phyloP scores from a whole-genome alignment of 2,329 filamentous ascomycete genomes.

The Trichoderma gracile region DNA sequence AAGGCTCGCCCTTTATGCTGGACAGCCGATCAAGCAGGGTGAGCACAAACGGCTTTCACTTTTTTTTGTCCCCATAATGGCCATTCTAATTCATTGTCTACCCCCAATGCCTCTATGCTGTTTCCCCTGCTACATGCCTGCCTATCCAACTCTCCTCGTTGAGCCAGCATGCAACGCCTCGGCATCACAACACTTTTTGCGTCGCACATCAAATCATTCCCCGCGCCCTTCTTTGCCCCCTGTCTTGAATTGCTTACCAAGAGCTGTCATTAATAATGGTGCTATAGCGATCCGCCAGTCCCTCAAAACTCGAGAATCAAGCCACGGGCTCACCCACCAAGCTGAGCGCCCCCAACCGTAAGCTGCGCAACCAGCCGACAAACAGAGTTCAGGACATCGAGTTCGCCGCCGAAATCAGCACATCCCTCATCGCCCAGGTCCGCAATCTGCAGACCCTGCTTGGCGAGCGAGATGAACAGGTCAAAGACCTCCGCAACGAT shows the following conservation, averaged over 20 bases:
- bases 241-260: constrained; percentile 21
- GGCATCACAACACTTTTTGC: not conserved
- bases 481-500: constrained; percentile 73
- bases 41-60: constrained; percentile 35
- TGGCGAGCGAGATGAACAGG: constrained; percentile 81
- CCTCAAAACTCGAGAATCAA: constrained; percentile 79
- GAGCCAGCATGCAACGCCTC: no score
- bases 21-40: constrained; percentile 56
- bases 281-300: constrained; percentile 65
- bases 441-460: constrained; percentile 84
- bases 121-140: no score
- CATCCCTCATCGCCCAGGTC: constrained; percentile 89
- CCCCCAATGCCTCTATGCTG: no score
- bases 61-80: not conserved
- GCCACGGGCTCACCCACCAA: constrained; percentile 87
- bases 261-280: not conserved
- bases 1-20: constrained; percentile 54
- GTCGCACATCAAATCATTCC: not conserved
- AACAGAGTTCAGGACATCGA: constrained; percentile 94
- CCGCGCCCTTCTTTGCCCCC: not conserved
- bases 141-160: no score
- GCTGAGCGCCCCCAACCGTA: constrained; percentile 80
- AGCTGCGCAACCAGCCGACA: constrained; percentile 84
- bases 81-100: not conserved
- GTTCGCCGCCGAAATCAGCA: constrained; percentile 97